Evolutionary conservation across 345 rosid species (phyloP).

Genomic region (Sisymbrium irio): DNA sequence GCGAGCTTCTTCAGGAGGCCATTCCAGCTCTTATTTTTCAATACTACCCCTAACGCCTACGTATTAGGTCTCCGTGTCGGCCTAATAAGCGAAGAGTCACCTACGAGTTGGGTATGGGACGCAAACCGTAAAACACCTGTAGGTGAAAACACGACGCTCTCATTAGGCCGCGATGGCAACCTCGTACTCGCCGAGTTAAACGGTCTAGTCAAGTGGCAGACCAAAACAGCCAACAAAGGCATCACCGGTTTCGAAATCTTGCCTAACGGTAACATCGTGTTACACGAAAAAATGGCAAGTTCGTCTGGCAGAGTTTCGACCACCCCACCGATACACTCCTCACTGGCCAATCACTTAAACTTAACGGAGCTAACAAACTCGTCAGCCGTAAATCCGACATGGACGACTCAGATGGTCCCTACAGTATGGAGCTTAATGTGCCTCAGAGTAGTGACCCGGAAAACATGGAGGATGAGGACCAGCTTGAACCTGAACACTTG

Average conservation of each 20-base stretch:
- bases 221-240: slow-evolving; percentile 60
- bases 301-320: slow-evolving; percentile 62
- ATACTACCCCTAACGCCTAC: slow-evolving; percentile 58
- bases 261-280: slow-evolving; percentile 59
- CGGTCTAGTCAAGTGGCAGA: slow-evolving; percentile 62
- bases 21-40: slow-evolving; percentile 53
- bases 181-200: slow-evolving; percentile 55
- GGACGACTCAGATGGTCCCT: slow-evolving; percentile 43
- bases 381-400: slow-evolving; percentile 51
- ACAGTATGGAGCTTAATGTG: too few relatives aligned
- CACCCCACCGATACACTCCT: slow-evolving; percentile 60
- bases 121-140: slow-evolving; percentile 68
- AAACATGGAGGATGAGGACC: too few relatives aligned
- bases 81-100: slow-evolving; percentile 31
- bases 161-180: slow-evolving; percentile 52
- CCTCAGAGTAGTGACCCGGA: too few relatives aligned
- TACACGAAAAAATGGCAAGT: slow-evolving; percentile 46
- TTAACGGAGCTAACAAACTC: slow-evolving; percentile 42
- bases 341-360: slow-evolving; percentile 44
- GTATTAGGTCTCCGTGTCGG: slow-evolving; percentile 52
- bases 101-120: slow-evolving; percentile 61
- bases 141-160: slow-evolving; percentile 50
- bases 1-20: slow-evolving; percentile 18
- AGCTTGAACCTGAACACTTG: too few relatives aligned
- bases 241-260: slow-evolving; percentile 52